Percentiles rank a stretch among this genome's conserved stretches.
Conservation (phyloP, 257 asterid genomes). For the Nicotiana otophora region DNA sequence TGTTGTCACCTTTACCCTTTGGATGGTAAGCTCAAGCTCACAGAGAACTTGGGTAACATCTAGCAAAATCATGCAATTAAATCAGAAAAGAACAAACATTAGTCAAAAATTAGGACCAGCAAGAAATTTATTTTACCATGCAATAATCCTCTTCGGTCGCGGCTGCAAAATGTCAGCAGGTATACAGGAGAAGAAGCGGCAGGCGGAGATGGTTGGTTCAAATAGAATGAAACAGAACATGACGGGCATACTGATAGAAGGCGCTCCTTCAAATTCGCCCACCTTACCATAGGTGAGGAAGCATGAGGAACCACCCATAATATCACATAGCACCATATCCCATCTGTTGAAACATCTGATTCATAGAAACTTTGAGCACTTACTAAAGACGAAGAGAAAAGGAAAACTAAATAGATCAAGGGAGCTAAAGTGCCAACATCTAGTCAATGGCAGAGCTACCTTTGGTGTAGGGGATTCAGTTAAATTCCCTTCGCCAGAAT, state of each 20-base stretch:
- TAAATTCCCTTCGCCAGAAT: too few relatives aligned
- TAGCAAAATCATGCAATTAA: slow-evolving; percentile 18
- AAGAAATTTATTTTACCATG: slow-evolving; percentile 43
- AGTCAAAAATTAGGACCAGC: background rate
- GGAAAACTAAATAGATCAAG: too few relatives aligned
- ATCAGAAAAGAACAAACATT: slow-evolving; percentile 2
- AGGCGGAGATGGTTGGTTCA: slow-evolving; percentile 34
- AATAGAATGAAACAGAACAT: slow-evolving; percentile 39
- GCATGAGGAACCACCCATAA: slow-evolving; percentile 60
- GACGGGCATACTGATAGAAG: slow-evolving; percentile 66
- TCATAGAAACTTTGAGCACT: background rate
- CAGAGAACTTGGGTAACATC: slow-evolving; percentile 70
- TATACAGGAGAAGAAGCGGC: slow-evolving; percentile 42
- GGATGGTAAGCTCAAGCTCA: slow-evolving; percentile 65
- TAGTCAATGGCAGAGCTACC: too few relatives aligned
- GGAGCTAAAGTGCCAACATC: too few relatives aligned
- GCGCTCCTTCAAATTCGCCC: slow-evolving; percentile 66
- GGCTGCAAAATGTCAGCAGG: slow-evolving; percentile 53
- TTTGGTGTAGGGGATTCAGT: too few relatives aligned
- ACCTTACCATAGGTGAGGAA: slow-evolving; percentile 40
- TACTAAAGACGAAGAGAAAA: background rate
- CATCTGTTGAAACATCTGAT: slow-evolving; percentile 85
- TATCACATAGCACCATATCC: slow-evolving; percentile 76
- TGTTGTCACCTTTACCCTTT: slow-evolving; percentile 75
- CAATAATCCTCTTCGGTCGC: slow-evolving; percentile 59